Conservation (phyloP, 208 protist genomes). For the Trichomonas gallinae region DNA sequence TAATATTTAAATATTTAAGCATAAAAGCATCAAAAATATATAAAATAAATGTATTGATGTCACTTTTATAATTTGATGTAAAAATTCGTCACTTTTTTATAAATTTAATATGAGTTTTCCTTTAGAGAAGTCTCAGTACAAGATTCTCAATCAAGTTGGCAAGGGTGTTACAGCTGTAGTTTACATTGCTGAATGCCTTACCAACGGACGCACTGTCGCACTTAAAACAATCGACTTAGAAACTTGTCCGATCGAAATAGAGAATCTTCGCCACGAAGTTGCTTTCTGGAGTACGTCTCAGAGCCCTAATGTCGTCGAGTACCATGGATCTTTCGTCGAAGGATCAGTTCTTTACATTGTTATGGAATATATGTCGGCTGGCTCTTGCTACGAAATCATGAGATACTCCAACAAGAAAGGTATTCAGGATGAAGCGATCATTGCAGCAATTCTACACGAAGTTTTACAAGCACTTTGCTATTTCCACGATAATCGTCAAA, state of each 20-base stretch:
- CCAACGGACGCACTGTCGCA: not conserved
- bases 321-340: not conserved
- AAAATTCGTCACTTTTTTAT: not conserved
- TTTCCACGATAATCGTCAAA: conserved; percentile 37
- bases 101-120: not conserved
- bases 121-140: not conserved
- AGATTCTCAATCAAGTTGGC: not conserved
- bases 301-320: not conserved
- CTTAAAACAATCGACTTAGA: not conserved
- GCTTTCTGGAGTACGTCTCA: not conserved
- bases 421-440: not conserved
- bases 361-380: not conserved
- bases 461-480: conserved; percentile 32
- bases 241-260: not conserved
- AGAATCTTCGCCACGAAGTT: not conserved
- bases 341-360: not conserved
- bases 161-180: not conserved
- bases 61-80: too few relatives aligned
- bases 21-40: too few relatives aligned
- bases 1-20: too few relatives aligned
- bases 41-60: too few relatives aligned
- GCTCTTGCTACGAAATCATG: not conserved
- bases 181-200: not conserved
- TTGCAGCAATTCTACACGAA: conserved; percentile 36
- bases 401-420: not conserved